Percentiles rank a stretch among this genome's conserved stretches.
phyloP scores from a whole-genome alignment of 805 yeast species.

The Candida multigemmis region DNA sequence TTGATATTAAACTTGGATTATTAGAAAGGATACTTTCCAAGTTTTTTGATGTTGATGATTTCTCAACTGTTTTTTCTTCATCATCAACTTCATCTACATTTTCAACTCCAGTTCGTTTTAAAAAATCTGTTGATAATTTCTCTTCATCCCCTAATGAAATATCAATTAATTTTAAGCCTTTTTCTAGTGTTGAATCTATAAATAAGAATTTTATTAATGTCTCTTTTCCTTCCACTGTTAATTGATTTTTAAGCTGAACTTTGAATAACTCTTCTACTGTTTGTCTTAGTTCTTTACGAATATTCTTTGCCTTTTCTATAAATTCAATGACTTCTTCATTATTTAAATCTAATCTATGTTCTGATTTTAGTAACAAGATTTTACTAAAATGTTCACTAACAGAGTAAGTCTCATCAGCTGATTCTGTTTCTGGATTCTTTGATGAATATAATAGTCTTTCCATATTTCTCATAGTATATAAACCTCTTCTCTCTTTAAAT shows the following conservation, averaged over 20 bases:
- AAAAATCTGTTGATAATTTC: constrained; percentile 2
- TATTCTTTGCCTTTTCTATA: constrained; percentile 14
- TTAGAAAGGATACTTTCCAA: background rate
- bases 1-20: constrained; percentile 8
- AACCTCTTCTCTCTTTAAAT: constrained; percentile 64
- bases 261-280: constrained; percentile 44
- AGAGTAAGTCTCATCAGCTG: constrained; percentile 5
- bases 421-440: constrained; percentile 20
- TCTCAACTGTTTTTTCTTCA: background rate
- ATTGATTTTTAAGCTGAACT: constrained; percentile 43
- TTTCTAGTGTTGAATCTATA: constrained; percentile 60
- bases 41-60: background rate
- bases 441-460: constrained; percentile 40
- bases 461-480: constrained; percentile 78
- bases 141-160: constrained; percentile 19
- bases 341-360: constrained; percentile 20
- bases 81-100: background rate
- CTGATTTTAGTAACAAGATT: constrained; percentile 23
- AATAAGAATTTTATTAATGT: constrained; percentile 58
- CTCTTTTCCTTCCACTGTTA: constrained; percentile 68
- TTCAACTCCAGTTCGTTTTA: constrained; percentile 1
- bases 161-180: constrained; percentile 38
- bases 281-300: constrained; percentile 19
- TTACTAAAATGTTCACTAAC: constrained; percentile 20
- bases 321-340: constrained; percentile 22